phyloP scores from a whole-genome alignment of 2,329 filamentous ascomycete species.

The Botrytis byssoidea region DNA sequence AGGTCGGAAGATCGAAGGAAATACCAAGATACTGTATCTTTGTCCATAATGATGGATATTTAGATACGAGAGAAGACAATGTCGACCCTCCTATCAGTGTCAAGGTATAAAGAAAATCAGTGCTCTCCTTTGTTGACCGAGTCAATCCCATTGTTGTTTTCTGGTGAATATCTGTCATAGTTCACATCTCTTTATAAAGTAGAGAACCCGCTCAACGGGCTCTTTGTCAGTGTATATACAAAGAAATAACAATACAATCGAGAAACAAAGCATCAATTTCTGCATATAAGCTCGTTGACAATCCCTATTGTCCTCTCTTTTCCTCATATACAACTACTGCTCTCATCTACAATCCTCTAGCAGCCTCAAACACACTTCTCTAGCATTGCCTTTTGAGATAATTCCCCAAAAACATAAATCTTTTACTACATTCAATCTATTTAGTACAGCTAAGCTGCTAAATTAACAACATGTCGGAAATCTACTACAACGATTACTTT shows the following conservation, averaged over 20 bases:
- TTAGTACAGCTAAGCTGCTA: conserved; percentile 26
- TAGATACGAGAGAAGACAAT: neutral
- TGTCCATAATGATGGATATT: neutral
- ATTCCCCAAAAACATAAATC: too few relatives aligned
- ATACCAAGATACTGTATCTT: neutral
- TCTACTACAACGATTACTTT: neutral
- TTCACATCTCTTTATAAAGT: neutral
- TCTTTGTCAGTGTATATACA: neutral
- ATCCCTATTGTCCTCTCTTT: conserved; percentile 24
- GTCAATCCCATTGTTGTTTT: neutral
- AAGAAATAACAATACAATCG: neutral
- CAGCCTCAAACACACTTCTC: neutral
- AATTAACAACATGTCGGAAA: neutral
- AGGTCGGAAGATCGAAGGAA: neutral
- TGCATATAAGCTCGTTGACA: conserved; percentile 21
- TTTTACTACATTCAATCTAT: neutral
- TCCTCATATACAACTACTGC: neutral
- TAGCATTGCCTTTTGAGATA: neutral
- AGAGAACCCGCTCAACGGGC: neutral
- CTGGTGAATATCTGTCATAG: neutral
- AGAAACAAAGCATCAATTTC: conserved; percentile 4
- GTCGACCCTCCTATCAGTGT: neutral
- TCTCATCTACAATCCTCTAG: neutral
- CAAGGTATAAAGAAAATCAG: neutral
- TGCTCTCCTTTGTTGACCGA: neutral